phyloP scores from a whole-genome alignment of 805 yeast genomes.

The Candida quercuum region DNA sequence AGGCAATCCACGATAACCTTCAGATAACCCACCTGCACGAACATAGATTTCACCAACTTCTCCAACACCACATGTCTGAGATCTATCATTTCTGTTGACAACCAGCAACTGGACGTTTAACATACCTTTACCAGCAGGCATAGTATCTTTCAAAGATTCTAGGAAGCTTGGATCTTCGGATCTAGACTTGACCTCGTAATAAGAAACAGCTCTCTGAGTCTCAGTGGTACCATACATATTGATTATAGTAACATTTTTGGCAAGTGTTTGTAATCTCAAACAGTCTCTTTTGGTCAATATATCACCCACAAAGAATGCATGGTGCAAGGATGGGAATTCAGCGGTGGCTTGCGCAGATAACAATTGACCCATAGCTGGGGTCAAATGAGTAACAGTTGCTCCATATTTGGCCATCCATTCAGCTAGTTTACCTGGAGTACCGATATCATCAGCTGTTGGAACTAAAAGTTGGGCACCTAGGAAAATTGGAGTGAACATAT shows the following conservation, averaged over 20 bases:
- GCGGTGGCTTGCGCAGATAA: constrained; percentile 93
- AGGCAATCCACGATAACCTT: constrained; percentile 90
- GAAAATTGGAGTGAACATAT: constrained; percentile 96
- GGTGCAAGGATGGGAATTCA: constrained; percentile 79
- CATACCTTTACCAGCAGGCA: constrained; percentile 99
- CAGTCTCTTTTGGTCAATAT: constrained; percentile 96
- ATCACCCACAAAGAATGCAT: constrained; percentile 98
- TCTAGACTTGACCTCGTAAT: constrained; percentile 79
- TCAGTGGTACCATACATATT: constrained; percentile 99
- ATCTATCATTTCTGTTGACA: constrained; percentile 83
- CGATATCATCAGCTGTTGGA: constrained; percentile 96
- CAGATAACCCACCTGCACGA: constrained; percentile 96
- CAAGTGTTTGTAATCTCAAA: constrained; percentile 83
- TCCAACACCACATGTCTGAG: constrained; percentile 95
- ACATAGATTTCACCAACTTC: constrained; percentile 99
- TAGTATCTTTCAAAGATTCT: constrained; percentile 82
- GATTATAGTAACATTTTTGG: constrained; percentile 83
- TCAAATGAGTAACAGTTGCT: constrained; percentile 94
- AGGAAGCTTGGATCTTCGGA: constrained; percentile 65
- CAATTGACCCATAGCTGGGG: constrained; percentile 99
- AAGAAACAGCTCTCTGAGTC: constrained; percentile 97
- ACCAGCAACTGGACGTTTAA: constrained; percentile 87
- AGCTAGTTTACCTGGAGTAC: constrained; percentile 96
- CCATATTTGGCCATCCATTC: constrained; percentile 93
- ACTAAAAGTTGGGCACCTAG: constrained; percentile 90